Conservation (phyloP, 164 flowering plant genomes). For the Magnolia officinalis region DNA sequence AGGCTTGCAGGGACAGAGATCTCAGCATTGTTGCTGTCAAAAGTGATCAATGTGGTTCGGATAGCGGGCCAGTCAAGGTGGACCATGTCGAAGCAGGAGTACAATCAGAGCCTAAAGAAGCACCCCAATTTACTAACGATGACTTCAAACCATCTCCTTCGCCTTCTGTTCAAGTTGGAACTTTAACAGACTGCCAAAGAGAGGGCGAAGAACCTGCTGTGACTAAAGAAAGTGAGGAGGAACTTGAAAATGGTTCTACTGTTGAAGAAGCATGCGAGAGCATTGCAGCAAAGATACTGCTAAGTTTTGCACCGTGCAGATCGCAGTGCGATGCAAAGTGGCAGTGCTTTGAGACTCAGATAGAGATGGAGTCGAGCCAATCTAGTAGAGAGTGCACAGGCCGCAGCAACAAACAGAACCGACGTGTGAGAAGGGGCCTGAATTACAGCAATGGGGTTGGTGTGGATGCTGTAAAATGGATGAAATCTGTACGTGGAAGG, state of each 20-base stretch:
- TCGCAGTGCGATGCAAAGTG: constrained; percentile 1
- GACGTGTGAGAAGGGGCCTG: constrained; percentile 1
- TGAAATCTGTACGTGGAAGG: constrained; percentile 10
- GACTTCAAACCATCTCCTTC: background rate
- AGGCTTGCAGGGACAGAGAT: constrained; percentile 1
- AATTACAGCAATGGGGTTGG: constrained; percentile 5
- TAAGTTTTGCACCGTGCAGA: constrained; percentile 17
- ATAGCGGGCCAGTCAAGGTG: constrained; percentile 1
- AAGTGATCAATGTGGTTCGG: constrained; percentile 5
- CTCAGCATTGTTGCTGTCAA: background rate
- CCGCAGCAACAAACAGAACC: constrained; percentile 7
- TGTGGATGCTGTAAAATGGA: constrained; percentile 10
- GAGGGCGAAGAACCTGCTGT: constrained; percentile 4
- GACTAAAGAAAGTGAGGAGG: constrained; percentile 4
- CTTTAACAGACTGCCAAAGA: background rate
- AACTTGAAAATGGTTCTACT: constrained; percentile 2
- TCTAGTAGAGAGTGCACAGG: constrained; percentile 1
- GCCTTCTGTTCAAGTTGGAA: background rate
- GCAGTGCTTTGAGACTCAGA: background rate
- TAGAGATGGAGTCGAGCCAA: background rate
- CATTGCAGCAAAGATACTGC: constrained; percentile 27
- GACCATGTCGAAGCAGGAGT: background rate
- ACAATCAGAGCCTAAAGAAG: constrained; percentile 7
- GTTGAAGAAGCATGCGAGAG: constrained; percentile 18
- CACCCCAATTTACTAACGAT: background rate